Evolutionary conservation across 768 basidiomycete species (phyloP).

Genomic region (Tulasnella sp.): DNA sequence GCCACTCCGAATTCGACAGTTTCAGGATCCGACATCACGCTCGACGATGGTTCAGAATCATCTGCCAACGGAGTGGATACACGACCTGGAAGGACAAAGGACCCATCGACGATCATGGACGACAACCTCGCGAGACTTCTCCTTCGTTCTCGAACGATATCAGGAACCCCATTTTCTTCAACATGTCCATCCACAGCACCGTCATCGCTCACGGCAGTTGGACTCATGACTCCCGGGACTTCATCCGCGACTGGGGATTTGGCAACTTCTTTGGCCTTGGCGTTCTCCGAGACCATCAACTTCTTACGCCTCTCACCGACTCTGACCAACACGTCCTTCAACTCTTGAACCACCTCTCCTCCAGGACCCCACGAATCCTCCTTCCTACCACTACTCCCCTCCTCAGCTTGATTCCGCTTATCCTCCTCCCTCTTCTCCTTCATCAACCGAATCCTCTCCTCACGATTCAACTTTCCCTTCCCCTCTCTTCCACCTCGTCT

Average conservation of each 20-base stretch:
- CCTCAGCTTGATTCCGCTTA: not conserved
- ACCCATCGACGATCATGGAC: too few species aligned
- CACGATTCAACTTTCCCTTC: conserved; percentile 52
- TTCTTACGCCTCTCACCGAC: conserved; percentile 13
- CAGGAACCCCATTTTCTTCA: too few species aligned
- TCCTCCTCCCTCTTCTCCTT: conserved; percentile 38
- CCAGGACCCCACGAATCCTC: conserved; percentile 16
- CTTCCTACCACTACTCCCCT: not conserved
- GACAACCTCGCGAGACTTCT: too few species aligned
- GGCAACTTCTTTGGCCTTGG: not conserved
- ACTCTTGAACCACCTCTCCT: conserved; percentile 17
- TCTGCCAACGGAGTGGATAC: too few species aligned
- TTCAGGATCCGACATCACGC: too few species aligned
- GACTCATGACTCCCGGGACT: not conserved
- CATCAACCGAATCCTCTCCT: conserved; percentile 54
- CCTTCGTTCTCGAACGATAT: too few species aligned
- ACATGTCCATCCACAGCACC: not conserved
- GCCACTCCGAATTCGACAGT: too few species aligned
- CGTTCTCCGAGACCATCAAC: too few species aligned
- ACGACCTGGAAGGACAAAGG: too few species aligned
- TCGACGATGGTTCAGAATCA: too few species aligned
- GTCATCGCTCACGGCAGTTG: too few species aligned
- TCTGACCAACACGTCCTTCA: conserved; percentile 15
- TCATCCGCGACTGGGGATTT: not conserved
- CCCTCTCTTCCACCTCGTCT: too few species aligned